Conservation (phyloP, 2,329 filamentous ascomycete genomes). For the Hypoxylon sp. region DNA sequence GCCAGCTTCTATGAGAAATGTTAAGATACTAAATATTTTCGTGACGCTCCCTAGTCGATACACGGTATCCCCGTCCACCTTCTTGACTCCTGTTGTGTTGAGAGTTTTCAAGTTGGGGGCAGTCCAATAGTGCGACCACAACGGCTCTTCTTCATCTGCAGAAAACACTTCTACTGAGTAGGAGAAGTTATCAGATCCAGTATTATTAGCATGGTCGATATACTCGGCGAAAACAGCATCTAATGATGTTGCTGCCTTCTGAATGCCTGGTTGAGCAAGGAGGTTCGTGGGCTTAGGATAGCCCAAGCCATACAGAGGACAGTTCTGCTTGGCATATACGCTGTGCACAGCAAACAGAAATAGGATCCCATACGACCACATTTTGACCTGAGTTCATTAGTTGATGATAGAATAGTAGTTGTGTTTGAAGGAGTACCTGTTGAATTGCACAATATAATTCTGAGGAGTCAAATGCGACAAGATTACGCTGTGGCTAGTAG, state of each 20-base stretch:
- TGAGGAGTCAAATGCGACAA: neutral
- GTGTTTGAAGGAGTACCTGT: neutral
- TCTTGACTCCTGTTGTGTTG: conserved; percentile 52
- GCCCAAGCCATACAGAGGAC: conserved; percentile 54
- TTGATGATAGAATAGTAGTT: neutral
- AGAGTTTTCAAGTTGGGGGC: conserved; percentile 51
- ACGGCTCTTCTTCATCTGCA: conserved; percentile 46
- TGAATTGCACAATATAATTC: neutral
- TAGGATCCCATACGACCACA: conserved; percentile 19
- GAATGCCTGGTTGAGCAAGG: conserved; percentile 38
- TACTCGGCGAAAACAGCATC: conserved; percentile 48
- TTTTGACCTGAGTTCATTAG: neutral
- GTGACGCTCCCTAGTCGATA: conserved; percentile 56
- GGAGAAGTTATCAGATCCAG: conserved; percentile 50
- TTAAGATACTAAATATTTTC: conserved; percentile 57
- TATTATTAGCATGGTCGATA: conserved; percentile 53
- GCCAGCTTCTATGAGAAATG: conserved; percentile 55
- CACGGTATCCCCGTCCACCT: conserved; percentile 47
- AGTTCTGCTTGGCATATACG: conserved; percentile 50
- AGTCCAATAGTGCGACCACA: conserved; percentile 52
- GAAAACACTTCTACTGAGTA: conserved; percentile 55
- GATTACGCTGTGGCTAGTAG: neutral
- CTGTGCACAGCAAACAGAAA: conserved; percentile 11
- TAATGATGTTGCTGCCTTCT: conserved; percentile 43
- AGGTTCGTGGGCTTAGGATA: conserved; percentile 52